These are phyloP conservation scores for Tulasnella sp. DNA, from an alignment of 768 basidiomycete genomes.

Conservation along the genomic window DNA sequence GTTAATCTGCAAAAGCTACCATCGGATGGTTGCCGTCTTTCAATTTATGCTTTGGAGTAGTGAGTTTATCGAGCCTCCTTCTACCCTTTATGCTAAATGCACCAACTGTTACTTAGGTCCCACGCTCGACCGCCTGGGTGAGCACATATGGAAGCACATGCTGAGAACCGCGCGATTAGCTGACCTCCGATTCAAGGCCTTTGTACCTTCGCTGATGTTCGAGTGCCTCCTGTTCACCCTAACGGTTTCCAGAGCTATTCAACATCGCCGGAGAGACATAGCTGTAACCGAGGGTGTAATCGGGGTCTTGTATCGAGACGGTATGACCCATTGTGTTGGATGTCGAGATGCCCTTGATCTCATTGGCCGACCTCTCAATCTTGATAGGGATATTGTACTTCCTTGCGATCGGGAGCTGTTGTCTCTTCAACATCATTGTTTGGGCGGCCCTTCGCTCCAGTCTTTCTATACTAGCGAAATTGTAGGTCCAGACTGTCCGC, in stretches of 20 bases:
- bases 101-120: background rate
- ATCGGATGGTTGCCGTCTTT: background rate
- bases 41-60: background rate
- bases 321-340: background rate
- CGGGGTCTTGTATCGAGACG: constrained; percentile 11
- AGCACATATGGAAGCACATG: background rate
- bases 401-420: background rate
- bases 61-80: too few species aligned
- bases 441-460: constrained; percentile 2
- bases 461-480: background rate
- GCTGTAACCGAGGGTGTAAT: background rate
- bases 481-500: background rate
- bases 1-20: background rate
- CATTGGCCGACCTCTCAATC: too few species aligned
- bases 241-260: constrained; percentile 3
- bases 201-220: constrained; percentile 4
- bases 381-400: constrained; percentile 11
- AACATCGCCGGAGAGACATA: background rate
- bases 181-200: background rate
- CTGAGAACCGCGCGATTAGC: background rate
- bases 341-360: too few species aligned
- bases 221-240: constrained; percentile 3
- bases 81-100: too few species aligned
- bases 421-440: constrained; percentile 10
- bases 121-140: background rate